Evolutionary conservation across 441 rosid genomes (phyloP).

Genomic region (Gossypium armourianum): DNA sequence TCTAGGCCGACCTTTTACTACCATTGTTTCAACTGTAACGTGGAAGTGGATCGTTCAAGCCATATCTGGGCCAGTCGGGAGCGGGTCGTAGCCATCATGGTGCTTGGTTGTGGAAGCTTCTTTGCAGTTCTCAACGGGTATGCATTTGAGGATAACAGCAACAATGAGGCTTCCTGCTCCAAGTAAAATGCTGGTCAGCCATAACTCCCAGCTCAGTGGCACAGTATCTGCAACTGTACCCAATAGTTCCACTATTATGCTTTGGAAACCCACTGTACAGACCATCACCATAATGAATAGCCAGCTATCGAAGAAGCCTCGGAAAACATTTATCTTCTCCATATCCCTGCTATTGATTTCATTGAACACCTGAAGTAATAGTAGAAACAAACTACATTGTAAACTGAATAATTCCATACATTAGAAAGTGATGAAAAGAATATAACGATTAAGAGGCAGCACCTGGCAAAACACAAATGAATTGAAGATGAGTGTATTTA

Average conservation of each 20-base stretch:
- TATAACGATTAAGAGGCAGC: neutral
- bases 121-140: constrained; percentile 27
- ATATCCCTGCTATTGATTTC: constrained; percentile 43
- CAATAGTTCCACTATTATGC: constrained; percentile 33
- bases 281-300: constrained; percentile 28
- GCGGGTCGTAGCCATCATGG: constrained; percentile 45
- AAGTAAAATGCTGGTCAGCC: constrained; percentile 29
- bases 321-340: constrained; percentile 34
- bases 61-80: constrained; percentile 47
- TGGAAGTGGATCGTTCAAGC: constrained; percentile 23
- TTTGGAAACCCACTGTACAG: constrained; percentile 34
- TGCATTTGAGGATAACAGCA: constrained; percentile 45
- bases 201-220: constrained; percentile 30
- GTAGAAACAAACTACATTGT: neutral
- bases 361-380: constrained; percentile 38
- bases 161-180: constrained; percentile 46
- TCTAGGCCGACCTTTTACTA: neutral
- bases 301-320: constrained; percentile 32
- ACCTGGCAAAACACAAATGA: constrained; percentile 47
- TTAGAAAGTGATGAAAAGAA: neutral
- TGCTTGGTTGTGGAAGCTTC: constrained; percentile 10
- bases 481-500: constrained; percentile 53
- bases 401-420: neutral
- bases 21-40: neutral
- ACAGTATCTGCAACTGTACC: constrained; percentile 34